Conservation (phyloP, 495 filamentous ascomycete genomes). For the Aspergillus kassunensis region DNA sequence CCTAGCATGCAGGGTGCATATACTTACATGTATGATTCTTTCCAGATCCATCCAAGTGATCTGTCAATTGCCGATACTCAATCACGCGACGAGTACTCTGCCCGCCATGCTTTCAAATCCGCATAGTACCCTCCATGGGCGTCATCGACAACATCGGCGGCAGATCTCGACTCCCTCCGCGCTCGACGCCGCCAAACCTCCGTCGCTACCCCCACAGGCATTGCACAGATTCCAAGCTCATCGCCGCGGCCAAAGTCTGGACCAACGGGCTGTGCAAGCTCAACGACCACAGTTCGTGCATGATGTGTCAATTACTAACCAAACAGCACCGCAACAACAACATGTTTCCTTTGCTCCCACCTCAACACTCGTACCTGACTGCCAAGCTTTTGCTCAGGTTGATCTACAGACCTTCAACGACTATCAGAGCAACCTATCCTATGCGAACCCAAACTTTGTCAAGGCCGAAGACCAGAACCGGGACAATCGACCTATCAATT, state of each 20-base stretch:
- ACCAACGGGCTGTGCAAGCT: constrained; percentile 56
- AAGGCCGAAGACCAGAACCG: constrained; percentile 14
- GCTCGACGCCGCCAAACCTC: constrained; percentile 64
- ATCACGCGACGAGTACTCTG: constrained; percentile 16
- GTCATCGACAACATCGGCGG: constrained; percentile 74
- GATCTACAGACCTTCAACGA: constrained; percentile 31
- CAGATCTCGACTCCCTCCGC: constrained; percentile 81
- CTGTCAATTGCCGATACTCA: constrained; percentile 15
- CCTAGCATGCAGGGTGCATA: constrained; percentile 11
- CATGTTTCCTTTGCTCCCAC: constrained; percentile 40
- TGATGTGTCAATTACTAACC: constrained; percentile 59
- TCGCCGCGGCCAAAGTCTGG: constrained; percentile 74
- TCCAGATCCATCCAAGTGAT: constrained; percentile 14
- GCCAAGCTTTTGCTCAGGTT: constrained; percentile 32
- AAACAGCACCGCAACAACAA: constrained; percentile 56
- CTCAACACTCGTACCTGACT: constrained; percentile 21
- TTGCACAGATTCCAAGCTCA: constrained; percentile 54
- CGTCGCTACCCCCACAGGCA: constrained; percentile 53
- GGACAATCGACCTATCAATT: constrained; percentile 17
- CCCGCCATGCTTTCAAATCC: constrained; percentile 74
- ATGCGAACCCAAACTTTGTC: constrained; percentile 17
- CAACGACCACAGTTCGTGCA: constrained; percentile 40
- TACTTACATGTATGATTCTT: constrained; percentile 14
- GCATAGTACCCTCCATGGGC: constrained; percentile 59
- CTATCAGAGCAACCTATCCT: constrained; percentile 19